Evolutionary conservation across 2,329 filamentous ascomycete species (phyloP).

Genomic region (Trichoderma lentiforme): DNA sequence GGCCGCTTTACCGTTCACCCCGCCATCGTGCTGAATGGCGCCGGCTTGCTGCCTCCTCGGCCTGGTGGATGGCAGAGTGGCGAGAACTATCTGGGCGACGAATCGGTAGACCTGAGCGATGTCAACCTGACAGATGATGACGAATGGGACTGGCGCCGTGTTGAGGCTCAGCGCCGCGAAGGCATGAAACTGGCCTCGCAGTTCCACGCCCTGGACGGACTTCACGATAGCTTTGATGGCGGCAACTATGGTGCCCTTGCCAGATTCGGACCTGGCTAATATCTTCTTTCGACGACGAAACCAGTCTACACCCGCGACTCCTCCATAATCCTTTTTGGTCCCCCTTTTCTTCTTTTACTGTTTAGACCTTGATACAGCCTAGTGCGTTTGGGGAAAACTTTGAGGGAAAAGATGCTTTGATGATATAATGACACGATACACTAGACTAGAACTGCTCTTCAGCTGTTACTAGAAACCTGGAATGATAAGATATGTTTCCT

Average conservation of each 20-base stretch:
- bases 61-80: slow-evolving; percentile 62
- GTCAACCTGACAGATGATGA: slow-evolving; percentile 34
- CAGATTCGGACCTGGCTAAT: slow-evolving; percentile 43
- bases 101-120: slow-evolving; percentile 37
- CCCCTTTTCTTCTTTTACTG: slow-evolving; percentile 1
- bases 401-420: slow-evolving; percentile 5
- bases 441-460: slow-evolving; percentile 7
- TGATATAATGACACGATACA: slow-evolving; percentile 15
- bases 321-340: neutral
- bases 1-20: slow-evolving; percentile 82
- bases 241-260: slow-evolving; percentile 51
- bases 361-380: slow-evolving; percentile 6
- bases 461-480: slow-evolving; percentile 4
- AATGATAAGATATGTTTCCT: slow-evolving; percentile 4
- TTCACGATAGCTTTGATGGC: slow-evolving; percentile 52
- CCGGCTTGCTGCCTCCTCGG: slow-evolving; percentile 69
- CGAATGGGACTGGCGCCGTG: slow-evolving; percentile 56
- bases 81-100: slow-evolving; percentile 40
- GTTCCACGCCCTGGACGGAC: slow-evolving; percentile 55
- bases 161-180: slow-evolving; percentile 53
- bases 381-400: neutral
- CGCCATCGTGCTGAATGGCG: slow-evolving; percentile 67
- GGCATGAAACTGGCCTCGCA: slow-evolving; percentile 55
- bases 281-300: neutral
- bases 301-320: neutral